phyloP scores from a whole-genome alignment of 352 stramenopile genomes.

The Globisporangium takayamanum region DNA sequence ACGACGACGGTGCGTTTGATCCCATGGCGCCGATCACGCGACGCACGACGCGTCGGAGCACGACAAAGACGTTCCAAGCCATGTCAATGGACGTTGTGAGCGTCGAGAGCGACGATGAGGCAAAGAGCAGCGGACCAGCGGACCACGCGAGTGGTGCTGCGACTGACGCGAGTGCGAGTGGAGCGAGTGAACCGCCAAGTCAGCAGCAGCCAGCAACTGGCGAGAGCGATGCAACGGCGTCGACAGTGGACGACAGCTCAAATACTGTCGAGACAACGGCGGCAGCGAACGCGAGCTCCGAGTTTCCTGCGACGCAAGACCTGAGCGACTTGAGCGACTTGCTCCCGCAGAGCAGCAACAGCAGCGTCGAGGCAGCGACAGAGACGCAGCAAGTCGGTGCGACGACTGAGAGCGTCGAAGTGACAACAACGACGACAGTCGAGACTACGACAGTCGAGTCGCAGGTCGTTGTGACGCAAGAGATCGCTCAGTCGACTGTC shows the following conservation, averaged over 20 bases:
- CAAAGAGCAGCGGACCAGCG: constrained; percentile 2
- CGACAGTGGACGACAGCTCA: too few relatives aligned
- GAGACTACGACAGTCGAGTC: background rate
- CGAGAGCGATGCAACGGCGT: background rate
- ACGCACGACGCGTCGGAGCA: constrained; percentile 23
- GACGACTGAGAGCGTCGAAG: background rate
- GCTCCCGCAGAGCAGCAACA: constrained; percentile 3
- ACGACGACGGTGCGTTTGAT: constrained; percentile 10
- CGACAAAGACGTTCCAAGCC: constrained; percentile 20
- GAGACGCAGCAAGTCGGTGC: background rate
- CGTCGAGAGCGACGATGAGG: constrained; percentile 26
- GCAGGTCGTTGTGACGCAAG: background rate
- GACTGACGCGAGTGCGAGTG: background rate
- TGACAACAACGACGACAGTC: background rate
- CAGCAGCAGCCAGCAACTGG: background rate
- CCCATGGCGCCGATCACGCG: constrained; percentile 17
- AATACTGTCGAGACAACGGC: background rate
- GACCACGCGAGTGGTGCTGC: background rate
- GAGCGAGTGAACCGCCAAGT: background rate
- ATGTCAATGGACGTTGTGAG: constrained; percentile 12
- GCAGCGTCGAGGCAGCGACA: background rate
- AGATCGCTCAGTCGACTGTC: background rate
- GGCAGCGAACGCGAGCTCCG: background rate
- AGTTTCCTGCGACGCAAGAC: background rate
- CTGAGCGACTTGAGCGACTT: constrained; percentile 7